Evolutionary conservation across 139 green algal genomes (phyloP), one percentile per base, ranked within the genome.

Genomic region (Chlorella sp.): DNA sequence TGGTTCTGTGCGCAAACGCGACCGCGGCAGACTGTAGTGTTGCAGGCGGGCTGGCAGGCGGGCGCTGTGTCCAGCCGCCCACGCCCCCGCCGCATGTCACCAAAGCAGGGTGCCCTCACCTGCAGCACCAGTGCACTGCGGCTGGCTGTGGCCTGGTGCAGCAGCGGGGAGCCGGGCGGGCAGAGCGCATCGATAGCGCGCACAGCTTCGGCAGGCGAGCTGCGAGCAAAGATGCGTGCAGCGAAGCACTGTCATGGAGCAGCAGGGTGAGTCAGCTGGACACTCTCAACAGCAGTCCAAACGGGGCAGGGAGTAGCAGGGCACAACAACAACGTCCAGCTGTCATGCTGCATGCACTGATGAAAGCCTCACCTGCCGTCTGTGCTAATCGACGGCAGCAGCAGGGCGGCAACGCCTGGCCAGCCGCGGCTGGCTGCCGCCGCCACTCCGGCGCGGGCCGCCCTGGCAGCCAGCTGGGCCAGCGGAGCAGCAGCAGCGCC

Each of bases 121-220:
- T 74, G 80, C 22, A 85, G 26, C 32, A 75, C 4, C 0, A 40
- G 28, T 0, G 16, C 65, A 26, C 51, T 48, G 64, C 41, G 26
- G 40, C 40, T 51, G 28, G 68, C 38, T 2, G 41, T 16, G 36
- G 80, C 80, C 30, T 80, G 36, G 32, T 80, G 80, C n/a, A 85
- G 80, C 80, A 80, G 51, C 54, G 38, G 22, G 17, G 41, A 41
- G 46, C 80, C 65, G 1, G 38, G 41, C 32, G 70, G 70, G 56
- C 60, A 85, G 13, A 56, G 51, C 36, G 40, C 30, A 22, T 56
- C 26, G 38, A 74, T 73, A 13, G 30, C 54, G 6, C 11, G 28
- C 70, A 85, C 54, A 79, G 72, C 80, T 24, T 79, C 36, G 8
- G 36, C 80, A 41, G 80, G 28, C 38, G 54, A 70, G n/a, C 70